A percentile compares a stretch with the other conserved stretches of the same genome.
Evolutionary conservation across 2,329 filamentous ascomycete genomes (phyloP).

Genomic region (Fusarium sambucinum): DNA sequence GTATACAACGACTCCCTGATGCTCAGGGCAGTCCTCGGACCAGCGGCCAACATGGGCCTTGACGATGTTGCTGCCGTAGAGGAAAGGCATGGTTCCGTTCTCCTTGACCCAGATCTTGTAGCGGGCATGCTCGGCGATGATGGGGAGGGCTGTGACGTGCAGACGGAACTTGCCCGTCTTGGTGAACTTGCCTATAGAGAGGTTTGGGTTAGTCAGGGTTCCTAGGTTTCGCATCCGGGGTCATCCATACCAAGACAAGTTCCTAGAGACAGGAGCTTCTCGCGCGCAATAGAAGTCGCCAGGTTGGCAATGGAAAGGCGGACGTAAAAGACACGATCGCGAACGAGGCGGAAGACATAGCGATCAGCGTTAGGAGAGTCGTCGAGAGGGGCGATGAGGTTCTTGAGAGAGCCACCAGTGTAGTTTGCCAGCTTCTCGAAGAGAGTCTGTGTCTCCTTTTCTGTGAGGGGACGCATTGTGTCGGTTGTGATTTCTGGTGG

Average conservation of each 20-base stretch:
- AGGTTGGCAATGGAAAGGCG: slow-evolving; percentile 90
- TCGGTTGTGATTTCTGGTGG: slow-evolving; percentile 3
- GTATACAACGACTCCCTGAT: slow-evolving; percentile 90
- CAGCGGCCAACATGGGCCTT: slow-evolving; percentile 79
- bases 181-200: slow-evolving; percentile 82
- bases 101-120: slow-evolving; percentile 98
- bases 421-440: slow-evolving; percentile 96
- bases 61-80: slow-evolving; percentile 92
- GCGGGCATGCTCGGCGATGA: slow-evolving; percentile 89
- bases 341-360: slow-evolving; percentile 87
- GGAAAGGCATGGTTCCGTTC: slow-evolving; percentile 97
- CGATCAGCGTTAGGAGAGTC: slow-evolving; percentile 77
- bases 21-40: slow-evolving; percentile 92
- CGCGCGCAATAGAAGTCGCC: slow-evolving; percentile 85
- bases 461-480: slow-evolving; percentile 84
- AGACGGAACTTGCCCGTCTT: slow-evolving; percentile 96
- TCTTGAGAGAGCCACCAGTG: slow-evolving; percentile 86
- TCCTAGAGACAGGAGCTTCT: slow-evolving; percentile 86
- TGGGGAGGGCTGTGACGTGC: slow-evolving; percentile 88
- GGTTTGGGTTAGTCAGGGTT: slow-evolving; percentile 24
- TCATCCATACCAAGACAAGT: slow-evolving; percentile 75
- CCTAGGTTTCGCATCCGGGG: too few species aligned
- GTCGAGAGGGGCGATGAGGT: slow-evolving; percentile 81
- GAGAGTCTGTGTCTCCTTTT: slow-evolving; percentile 81
- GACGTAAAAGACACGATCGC: slow-evolving; percentile 91